These are phyloP conservation scores for Echites panduratus DNA, from an alignment of 257 asterid genomes.

Conservation along the genomic window DNA sequence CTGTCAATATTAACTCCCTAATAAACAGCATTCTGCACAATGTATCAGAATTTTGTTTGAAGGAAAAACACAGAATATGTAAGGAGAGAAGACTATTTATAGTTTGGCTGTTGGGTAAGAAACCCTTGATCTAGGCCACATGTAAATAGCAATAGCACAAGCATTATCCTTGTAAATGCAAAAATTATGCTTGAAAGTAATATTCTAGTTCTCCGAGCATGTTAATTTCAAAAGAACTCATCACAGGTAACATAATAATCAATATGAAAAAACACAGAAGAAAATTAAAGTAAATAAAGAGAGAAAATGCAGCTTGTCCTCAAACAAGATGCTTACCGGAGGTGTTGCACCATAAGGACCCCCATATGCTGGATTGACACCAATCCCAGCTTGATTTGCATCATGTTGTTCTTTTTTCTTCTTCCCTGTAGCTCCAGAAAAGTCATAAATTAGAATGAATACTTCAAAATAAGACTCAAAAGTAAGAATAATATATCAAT, in stretches of 20 bases:
- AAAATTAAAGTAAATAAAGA: not conserved
- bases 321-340: slow-evolving; percentile 56
- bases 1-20: not conserved
- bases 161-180: not conserved
- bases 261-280: not conserved
- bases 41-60: not conserved
- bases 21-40: not conserved
- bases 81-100: too few species aligned
- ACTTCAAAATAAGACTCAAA: slow-evolving; percentile 1
- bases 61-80: not conserved
- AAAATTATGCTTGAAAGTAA: not conserved
- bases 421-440: slow-evolving; percentile 46
- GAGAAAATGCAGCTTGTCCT: slow-evolving; percentile 10
- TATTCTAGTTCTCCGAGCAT: not conserved
- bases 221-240: not conserved
- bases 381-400: slow-evolving; percentile 63
- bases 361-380: slow-evolving; percentile 54
- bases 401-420: slow-evolving; percentile 90
- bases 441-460: slow-evolving; percentile 2
- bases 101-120: not conserved
- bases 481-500: not conserved
- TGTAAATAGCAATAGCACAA: not conserved
- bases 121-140: not conserved
- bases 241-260: not conserved
- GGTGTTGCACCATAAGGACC: slow-evolving; percentile 82